Conservation (phyloP, 2,329 filamentous ascomycete species). For the Immersiporthe knoxdaviesiana region DNA sequence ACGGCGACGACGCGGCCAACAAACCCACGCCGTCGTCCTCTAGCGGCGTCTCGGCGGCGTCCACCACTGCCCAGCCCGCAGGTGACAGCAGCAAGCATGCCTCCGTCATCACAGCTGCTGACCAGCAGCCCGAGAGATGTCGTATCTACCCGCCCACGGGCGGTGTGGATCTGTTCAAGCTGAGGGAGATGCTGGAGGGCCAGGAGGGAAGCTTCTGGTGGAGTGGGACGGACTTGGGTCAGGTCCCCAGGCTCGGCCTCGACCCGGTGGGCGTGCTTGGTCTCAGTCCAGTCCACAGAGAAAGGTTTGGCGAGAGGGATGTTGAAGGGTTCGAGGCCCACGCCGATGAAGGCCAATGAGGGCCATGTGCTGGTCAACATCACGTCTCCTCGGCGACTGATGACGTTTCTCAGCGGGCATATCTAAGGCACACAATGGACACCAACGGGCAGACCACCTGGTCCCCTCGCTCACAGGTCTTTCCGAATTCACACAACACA, state of each 20-base stretch:
- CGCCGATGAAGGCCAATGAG: not conserved
- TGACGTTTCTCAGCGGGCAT: too few species aligned
- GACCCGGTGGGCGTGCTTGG: not conserved
- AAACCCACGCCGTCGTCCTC: slow-evolving; percentile 6
- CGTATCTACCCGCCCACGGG: slow-evolving; percentile 21
- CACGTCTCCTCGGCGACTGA: not conserved
- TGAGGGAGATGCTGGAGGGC: slow-evolving; percentile 13
- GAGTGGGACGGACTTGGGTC: slow-evolving; percentile 3
- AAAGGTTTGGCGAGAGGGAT: not conserved
- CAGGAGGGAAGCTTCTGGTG: slow-evolving; percentile 22
- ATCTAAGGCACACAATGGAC: too few species aligned
- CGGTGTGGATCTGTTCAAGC: slow-evolving; percentile 13
- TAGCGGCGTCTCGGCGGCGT: not conserved
- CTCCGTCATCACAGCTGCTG: not conserved
- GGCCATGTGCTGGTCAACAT: too few species aligned
- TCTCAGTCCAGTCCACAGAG: not conserved
- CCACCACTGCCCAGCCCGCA: not conserved
- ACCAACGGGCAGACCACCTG: not conserved
- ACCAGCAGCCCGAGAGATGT: slow-evolving; percentile 19
- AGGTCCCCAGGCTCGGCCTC: not conserved
- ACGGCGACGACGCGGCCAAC: not conserved
- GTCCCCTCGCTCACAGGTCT: too few species aligned
- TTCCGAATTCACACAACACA: not conserved
- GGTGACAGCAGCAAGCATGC: not conserved
- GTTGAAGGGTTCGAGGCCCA: not conserved